These are phyloP conservation scores for Tagetes erecta DNA, from an alignment of 129 eudicot genomes.

Conservation along the genomic window DNA sequence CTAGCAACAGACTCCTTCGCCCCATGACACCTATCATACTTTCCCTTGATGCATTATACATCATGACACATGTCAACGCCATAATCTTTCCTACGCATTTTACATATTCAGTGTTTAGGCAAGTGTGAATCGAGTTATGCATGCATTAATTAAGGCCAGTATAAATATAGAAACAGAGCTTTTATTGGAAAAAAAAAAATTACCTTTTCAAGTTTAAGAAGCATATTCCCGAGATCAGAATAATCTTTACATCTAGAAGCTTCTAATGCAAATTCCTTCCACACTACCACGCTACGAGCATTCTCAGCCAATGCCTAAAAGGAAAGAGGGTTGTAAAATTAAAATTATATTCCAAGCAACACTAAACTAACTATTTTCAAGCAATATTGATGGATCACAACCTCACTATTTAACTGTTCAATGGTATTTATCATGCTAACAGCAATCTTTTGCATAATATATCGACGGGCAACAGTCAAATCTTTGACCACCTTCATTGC, in stretches of 20 bases:
- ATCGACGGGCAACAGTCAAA: conserved; percentile 78
- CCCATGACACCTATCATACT: not conserved
- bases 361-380: not conserved
- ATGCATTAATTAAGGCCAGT: not conserved
- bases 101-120: not conserved
- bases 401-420: conserved; percentile 77
- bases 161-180: conserved; percentile 12
- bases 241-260: conserved; percentile 91
- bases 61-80: not conserved
- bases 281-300: conserved; percentile 69
- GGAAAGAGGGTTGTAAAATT: conserved; percentile 5
- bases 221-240: conserved; percentile 87
- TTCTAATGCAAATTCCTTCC: conserved; percentile 94
- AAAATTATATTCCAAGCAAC: not conserved
- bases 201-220: conserved; percentile 82
- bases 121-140: not conserved
- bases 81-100: not conserved
- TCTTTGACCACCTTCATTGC: conserved; percentile 82
- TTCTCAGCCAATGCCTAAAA: conserved; percentile 71
- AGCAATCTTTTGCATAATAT: conserved; percentile 81
- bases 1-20: not conserved
- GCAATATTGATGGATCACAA: conserved; percentile 33
- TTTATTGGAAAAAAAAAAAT: conserved; percentile 24
- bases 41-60: not conserved
- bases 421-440: conserved; percentile 75